Evolutionary conservation across 768 basidiomycete genomes (phyloP).

Genomic region (Fibroporia radiculosa): DNA sequence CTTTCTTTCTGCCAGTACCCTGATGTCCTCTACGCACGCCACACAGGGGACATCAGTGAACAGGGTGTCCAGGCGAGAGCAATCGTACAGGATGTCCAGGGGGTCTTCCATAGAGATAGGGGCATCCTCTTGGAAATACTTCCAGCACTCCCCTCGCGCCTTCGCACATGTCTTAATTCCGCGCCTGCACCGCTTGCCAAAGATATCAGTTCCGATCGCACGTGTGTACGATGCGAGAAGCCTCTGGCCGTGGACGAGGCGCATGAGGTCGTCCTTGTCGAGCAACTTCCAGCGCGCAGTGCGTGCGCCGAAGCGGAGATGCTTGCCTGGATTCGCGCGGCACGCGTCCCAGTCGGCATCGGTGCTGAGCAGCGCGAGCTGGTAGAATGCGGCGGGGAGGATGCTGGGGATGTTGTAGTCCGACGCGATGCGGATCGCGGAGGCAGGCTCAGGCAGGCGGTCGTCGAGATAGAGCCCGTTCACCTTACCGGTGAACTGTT

Average conservation of each 20-base stretch:
- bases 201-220: slow-evolving; percentile 22
- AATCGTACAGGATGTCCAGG: slow-evolving; percentile 23
- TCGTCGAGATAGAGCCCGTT: slow-evolving; percentile 24
- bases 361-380: slow-evolving; percentile 19
- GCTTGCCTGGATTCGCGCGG: slow-evolving; percentile 20
- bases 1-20: slow-evolving; percentile 20
- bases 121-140: slow-evolving; percentile 25
- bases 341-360: slow-evolving; percentile 23
- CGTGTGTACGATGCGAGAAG: slow-evolving; percentile 22
- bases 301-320: slow-evolving; percentile 24
- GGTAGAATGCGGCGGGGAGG: slow-evolving; percentile 25
- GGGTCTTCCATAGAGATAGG: slow-evolving; percentile 25
- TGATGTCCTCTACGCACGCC: slow-evolving; percentile 19
- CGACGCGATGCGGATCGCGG: slow-evolving; percentile 22
- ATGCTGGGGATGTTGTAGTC: slow-evolving; percentile 20
- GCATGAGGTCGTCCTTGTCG: slow-evolving; percentile 23
- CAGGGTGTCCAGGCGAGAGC: slow-evolving; percentile 19
- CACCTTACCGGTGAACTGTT: slow-evolving; percentile 20
- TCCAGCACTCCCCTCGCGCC: slow-evolving; percentile 23
- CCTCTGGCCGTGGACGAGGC: slow-evolving; percentile 23
- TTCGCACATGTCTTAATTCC: slow-evolving; percentile 19
- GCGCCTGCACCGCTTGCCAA: slow-evolving; percentile 19
- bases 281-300: slow-evolving; percentile 22
- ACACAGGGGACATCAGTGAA: slow-evolving; percentile 22
- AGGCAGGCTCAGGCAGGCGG: slow-evolving; percentile 24